These are phyloP conservation scores for Syzygium oleosum DNA, from an alignment of 345 rosid species.

Conservation along the genomic window DNA sequence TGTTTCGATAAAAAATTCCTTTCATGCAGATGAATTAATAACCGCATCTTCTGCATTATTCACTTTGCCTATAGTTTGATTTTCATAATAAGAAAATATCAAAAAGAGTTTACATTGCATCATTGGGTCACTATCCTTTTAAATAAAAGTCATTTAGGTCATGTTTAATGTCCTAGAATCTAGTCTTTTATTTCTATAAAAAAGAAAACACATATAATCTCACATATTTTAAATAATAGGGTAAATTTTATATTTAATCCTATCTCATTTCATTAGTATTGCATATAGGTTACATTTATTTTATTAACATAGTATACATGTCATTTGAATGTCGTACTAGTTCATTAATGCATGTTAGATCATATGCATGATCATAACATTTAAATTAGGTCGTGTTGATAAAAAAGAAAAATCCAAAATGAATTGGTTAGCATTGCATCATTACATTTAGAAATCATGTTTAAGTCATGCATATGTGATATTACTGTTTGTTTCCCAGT, in stretches of 20 bases:
- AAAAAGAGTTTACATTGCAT: too few relatives aligned
- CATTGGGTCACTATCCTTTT: too few relatives aligned
- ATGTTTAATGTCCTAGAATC: neutral
- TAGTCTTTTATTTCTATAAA: neutral
- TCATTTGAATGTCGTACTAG: neutral
- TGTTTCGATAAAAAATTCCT: neutral
- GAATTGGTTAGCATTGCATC: neutral
- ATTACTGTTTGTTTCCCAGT: neutral
- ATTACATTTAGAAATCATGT: neutral
- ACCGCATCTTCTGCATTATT: neutral
- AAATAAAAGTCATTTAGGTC: too few relatives aligned
- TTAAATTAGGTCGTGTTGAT: neutral
- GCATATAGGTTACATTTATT: neutral
- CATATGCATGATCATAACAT: neutral
- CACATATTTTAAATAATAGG: neutral
- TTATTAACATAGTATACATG: neutral
- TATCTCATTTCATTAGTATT: too few relatives aligned
- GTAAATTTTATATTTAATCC: neutral
- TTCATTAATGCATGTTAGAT: neutral
- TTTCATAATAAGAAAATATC: neutral
- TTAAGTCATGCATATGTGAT: neutral
- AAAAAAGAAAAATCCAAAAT: too few relatives aligned
- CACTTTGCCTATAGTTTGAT: too few relatives aligned
- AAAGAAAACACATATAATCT: neutral
- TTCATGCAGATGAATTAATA: neutral